phyloP scores from a whole-genome alignment of 2,329 filamentous ascomycete genomes.

The Sphaerostilbella broomeana region DNA sequence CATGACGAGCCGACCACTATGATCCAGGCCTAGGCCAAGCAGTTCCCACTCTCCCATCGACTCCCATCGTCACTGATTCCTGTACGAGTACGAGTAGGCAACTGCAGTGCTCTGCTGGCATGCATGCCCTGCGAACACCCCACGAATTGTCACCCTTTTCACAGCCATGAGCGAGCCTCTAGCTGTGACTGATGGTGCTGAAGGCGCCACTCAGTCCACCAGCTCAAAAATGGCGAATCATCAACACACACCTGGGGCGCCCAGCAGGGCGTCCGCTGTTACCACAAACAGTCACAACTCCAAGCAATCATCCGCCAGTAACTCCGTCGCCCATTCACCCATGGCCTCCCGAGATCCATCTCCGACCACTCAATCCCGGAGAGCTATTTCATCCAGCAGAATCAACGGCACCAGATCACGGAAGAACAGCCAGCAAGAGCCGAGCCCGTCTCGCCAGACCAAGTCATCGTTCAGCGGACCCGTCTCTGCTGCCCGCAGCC shows the following conservation, averaged over 20 bases:
- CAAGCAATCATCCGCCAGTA: slow-evolving; percentile 31
- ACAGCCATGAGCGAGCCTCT: slow-evolving; percentile 27
- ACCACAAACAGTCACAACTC: slow-evolving; percentile 25
- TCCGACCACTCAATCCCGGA: slow-evolving; percentile 35
- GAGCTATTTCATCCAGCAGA: slow-evolving; percentile 30
- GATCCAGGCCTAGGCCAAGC: slow-evolving; percentile 23
- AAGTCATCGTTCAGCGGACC: slow-evolving; percentile 47
- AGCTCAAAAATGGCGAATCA: slow-evolving; percentile 16
- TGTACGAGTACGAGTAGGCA: slow-evolving; percentile 14
- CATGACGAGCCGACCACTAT: slow-evolving; percentile 32
- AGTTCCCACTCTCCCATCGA: slow-evolving; percentile 22
- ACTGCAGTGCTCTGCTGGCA: slow-evolving; percentile 26
- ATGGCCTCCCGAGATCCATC: slow-evolving; percentile 41
- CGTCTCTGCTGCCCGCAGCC: slow-evolving; percentile 56
- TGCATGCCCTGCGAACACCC: slow-evolving; percentile 26
- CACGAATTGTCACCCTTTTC: slow-evolving; percentile 18
- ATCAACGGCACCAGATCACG: slow-evolving; percentile 47
- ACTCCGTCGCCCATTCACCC: slow-evolving; percentile 32
- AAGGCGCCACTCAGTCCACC: slow-evolving; percentile 17
- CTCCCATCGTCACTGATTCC: slow-evolving; percentile 23
- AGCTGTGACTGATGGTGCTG: slow-evolving; percentile 13
- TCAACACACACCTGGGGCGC: slow-evolving; percentile 12
- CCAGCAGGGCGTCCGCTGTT: slow-evolving; percentile 15
- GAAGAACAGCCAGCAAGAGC: slow-evolving; percentile 58
- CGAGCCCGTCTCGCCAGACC: slow-evolving; percentile 52